A percentile compares a stretch with the other conserved stretches of the same genome.
Conservation (phyloP, 225 moss, liverwort and hornwort species). For the Anthoceros angustus region DNA sequence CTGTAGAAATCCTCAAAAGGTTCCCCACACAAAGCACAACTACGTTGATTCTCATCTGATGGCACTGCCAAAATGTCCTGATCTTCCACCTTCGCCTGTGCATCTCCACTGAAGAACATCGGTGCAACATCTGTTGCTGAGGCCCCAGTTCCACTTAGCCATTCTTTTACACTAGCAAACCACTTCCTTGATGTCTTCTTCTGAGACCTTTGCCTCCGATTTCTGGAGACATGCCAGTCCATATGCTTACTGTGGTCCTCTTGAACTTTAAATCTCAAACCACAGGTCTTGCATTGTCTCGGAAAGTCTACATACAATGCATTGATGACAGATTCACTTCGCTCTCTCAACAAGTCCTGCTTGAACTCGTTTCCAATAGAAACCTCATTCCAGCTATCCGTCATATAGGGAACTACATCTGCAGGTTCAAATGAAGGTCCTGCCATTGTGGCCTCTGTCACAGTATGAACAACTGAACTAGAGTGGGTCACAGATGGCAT, state of each 20-base stretch:
- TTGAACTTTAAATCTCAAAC: conserved; percentile 75
- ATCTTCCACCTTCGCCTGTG: conserved; percentile 50
- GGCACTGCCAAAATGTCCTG: conserved; percentile 72
- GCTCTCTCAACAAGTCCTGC: conserved; percentile 59
- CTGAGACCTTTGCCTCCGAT: conserved; percentile 78
- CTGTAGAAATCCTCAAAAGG: conserved; percentile 98
- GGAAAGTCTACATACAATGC: conserved; percentile 89
- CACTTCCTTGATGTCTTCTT: conserved; percentile 97
- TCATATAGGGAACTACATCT: conserved; percentile 15
- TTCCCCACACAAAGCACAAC: conserved; percentile 93
- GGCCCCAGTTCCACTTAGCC: conserved; percentile 79
- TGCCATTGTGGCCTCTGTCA: neutral
- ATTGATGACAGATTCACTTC: conserved; percentile 68
- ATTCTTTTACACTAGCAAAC: conserved; percentile 86
- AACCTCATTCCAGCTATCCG: conserved; percentile 25
- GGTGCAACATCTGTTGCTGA: conserved; percentile 72
- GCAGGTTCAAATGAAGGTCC: conserved; percentile 8
- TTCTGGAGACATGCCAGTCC: conserved; percentile 99
- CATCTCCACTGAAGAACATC: conserved; percentile 83
- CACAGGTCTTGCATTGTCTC: conserved; percentile 95
- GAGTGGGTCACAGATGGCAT: neutral
- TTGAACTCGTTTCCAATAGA: conserved; percentile 56
- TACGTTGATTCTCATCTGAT: conserved; percentile 89
- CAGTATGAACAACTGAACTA: neutral
- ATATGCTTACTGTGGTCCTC: conserved; percentile 98